phyloP scores from a whole-genome alignment of 2,329 filamentous ascomycete species.

The Fusarium oxysporum region DNA sequence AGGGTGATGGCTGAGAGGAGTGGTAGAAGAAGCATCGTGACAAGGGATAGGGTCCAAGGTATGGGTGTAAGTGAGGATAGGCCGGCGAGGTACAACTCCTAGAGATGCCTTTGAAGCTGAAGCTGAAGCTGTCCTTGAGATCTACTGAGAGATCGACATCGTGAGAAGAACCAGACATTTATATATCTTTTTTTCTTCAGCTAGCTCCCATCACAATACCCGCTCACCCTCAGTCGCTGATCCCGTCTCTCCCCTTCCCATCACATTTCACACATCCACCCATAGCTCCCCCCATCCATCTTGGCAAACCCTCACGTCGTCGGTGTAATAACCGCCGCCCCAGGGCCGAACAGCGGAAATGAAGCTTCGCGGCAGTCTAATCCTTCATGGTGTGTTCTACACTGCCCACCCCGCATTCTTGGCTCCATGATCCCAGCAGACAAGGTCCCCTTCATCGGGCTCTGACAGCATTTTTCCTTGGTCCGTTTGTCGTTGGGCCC shows the following conservation, averaged over 20 bases:
- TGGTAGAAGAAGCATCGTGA: slow-evolving; percentile 41
- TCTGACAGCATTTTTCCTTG: slow-evolving; percentile 19
- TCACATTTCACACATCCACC: not conserved
- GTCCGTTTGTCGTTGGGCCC: slow-evolving; percentile 21
- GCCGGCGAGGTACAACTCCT: slow-evolving; percentile 7
- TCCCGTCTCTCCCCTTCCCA: slow-evolving; percentile 5
- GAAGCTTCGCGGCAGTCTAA: slow-evolving; percentile 8
- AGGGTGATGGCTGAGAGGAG: slow-evolving; percentile 45
- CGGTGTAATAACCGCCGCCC: slow-evolving; percentile 27
- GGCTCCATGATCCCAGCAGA: slow-evolving; percentile 20
- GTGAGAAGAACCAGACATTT: slow-evolving; percentile 20
- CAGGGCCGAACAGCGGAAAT: slow-evolving; percentile 10
- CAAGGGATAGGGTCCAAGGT: not conserved
- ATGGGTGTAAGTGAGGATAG: not conserved
- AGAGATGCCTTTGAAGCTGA: not conserved
- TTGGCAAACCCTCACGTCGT: slow-evolving; percentile 9
- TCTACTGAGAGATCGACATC: slow-evolving; percentile 14
- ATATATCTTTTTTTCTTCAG: slow-evolving; percentile 11
- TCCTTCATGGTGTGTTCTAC: slow-evolving; percentile 3
- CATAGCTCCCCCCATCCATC: slow-evolving; percentile 1
- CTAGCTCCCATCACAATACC: slow-evolving; percentile 23
- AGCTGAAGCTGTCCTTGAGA: slow-evolving; percentile 16
- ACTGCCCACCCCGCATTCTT: slow-evolving; percentile 33
- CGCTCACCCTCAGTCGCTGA: slow-evolving; percentile 3
- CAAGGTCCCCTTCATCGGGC: not conserved